A percentile compares a stretch with the other conserved stretches of the same genome.
Conservation (phyloP, 495 filamentous ascomycete species). For the Penicillium cosmopolitanum region DNA sequence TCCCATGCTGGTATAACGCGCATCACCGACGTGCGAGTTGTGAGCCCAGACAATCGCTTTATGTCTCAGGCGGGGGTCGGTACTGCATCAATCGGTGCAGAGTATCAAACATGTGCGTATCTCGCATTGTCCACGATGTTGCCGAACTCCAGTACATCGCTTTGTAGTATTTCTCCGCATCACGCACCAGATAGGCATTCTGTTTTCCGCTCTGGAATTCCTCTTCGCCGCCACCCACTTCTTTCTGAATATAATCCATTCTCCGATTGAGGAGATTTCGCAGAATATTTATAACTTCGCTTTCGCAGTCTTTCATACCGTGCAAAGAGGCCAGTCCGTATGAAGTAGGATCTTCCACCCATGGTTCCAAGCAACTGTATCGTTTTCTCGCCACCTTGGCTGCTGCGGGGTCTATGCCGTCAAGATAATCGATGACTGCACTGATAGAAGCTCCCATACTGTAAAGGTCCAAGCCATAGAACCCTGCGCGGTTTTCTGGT, state of each 20-base stretch:
- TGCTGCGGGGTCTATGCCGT: constrained; percentile 49
- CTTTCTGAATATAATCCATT: constrained; percentile 43
- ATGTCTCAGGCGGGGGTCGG: constrained; percentile 34
- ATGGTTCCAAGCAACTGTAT: constrained; percentile 54
- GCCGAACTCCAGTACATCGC: constrained; percentile 61
- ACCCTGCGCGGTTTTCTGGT: constrained; percentile 43
- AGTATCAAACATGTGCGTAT: constrained; percentile 63
- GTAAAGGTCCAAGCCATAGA: constrained; percentile 62
- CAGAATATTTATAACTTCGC: constrained; percentile 51
- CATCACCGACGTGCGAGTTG: constrained; percentile 64
- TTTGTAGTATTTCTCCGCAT: constrained; percentile 62
- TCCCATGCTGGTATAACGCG: constrained; percentile 59
- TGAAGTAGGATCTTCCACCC: constrained; percentile 55
- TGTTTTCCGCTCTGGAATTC: constrained; percentile 58
- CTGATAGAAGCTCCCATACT: constrained; percentile 55
- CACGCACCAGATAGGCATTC: constrained; percentile 58
- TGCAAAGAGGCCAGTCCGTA: constrained; percentile 54
- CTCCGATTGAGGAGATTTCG: constrained; percentile 47
- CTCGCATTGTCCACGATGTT: constrained; percentile 60
- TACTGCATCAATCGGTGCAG: constrained; percentile 50
- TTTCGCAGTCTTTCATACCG: constrained; percentile 53
- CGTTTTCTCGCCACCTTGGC: constrained; percentile 47
- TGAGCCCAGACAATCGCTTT: constrained; percentile 65
- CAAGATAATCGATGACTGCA: constrained; percentile 58
- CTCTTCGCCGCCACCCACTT: constrained; percentile 41